phyloP scores from a whole-genome alignment of 2,329 filamentous ascomycete species.

The Aciculosporium take region DNA sequence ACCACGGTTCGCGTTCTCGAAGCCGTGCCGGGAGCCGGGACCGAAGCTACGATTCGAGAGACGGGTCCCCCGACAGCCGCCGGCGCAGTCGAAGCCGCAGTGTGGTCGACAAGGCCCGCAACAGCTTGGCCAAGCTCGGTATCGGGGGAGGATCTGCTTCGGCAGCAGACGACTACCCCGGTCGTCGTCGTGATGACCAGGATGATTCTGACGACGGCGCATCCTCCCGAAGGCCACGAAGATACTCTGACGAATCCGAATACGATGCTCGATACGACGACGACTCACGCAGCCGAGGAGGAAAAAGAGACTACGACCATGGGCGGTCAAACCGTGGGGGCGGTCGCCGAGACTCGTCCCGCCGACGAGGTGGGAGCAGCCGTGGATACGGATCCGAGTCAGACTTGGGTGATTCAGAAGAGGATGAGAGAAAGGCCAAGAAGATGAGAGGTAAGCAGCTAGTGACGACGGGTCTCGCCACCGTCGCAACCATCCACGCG shows the following conservation, averaged over 20 bases:
- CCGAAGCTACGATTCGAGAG: constrained; percentile 28
- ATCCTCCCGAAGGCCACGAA: constrained; percentile 22
- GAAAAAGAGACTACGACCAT: constrained; percentile 32
- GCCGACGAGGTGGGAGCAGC: constrained; percentile 23
- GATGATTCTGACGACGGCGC: constrained; percentile 31
- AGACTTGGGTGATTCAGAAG: constrained; percentile 43
- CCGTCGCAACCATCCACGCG: constrained; percentile 46
- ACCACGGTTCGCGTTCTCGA: constrained; percentile 33
- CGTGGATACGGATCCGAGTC: constrained; percentile 34
- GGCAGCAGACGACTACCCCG: constrained; percentile 23
- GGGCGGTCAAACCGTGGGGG: constrained; percentile 28
- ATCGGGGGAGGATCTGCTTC: constrained; percentile 33
- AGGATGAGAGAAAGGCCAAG: constrained; percentile 37
- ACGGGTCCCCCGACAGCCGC: constrained; percentile 29
- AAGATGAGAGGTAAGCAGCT: constrained; percentile 51
- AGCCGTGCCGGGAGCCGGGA: constrained; percentile 37
- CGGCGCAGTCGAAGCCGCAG: constrained; percentile 45
- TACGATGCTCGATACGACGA: constrained; percentile 27
- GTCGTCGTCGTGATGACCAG: constrained; percentile 25
- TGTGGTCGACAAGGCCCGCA: constrained; percentile 48
- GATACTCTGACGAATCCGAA: constrained; percentile 32
- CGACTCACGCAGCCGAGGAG: constrained; percentile 16
- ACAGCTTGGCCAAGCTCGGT: constrained; percentile 46
- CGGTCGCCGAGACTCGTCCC: constrained; percentile 21
- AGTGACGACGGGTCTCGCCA: constrained; percentile 40